phyloP scores from a whole-genome alignment of 805 yeast genomes.

The Ogataea ganodermae region DNA sequence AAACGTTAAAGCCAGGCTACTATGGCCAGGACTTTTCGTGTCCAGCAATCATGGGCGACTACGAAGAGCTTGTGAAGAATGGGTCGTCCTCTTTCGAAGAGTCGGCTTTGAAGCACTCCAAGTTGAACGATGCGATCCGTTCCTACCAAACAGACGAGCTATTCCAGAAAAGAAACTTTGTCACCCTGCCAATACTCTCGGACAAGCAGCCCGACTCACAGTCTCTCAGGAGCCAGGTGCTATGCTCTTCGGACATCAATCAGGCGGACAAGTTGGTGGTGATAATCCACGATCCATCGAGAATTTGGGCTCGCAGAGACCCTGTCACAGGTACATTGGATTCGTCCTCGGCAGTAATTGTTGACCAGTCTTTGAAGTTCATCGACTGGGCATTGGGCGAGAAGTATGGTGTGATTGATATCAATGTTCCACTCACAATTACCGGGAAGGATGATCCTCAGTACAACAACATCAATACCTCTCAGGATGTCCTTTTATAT shows the following conservation, averaged over 20 bases:
- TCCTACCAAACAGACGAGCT: constrained; percentile 63
- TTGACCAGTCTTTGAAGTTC: constrained; percentile 71
- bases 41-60: constrained; percentile 34
- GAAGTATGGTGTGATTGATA: constrained; percentile 79
- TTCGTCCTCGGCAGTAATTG: constrained; percentile 67
- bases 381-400: constrained; percentile 63
- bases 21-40: constrained; percentile 36
- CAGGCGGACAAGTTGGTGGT: constrained; percentile 65
- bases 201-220: constrained; percentile 44
- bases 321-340: constrained; percentile 79
- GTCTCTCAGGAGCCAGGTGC: constrained; percentile 60
- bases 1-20: constrained; percentile 71
- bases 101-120: constrained; percentile 44
- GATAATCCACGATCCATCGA: constrained; percentile 87
- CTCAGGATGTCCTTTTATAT: constrained; percentile 77
- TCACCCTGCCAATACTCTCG: constrained; percentile 63
- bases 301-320: constrained; percentile 85
- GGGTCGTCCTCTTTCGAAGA: constrained; percentile 41
- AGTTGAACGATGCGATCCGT: constrained; percentile 74
- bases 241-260: constrained; percentile 72
- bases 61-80: constrained; percentile 37
- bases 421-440: constrained; percentile 69
- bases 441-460: constrained; percentile 47
- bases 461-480: constrained; percentile 62
- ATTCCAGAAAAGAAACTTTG: constrained; percentile 56